Conservation (phyloP, 306 rosid genomes). For the Fragaria nilgerrensis region DNA sequence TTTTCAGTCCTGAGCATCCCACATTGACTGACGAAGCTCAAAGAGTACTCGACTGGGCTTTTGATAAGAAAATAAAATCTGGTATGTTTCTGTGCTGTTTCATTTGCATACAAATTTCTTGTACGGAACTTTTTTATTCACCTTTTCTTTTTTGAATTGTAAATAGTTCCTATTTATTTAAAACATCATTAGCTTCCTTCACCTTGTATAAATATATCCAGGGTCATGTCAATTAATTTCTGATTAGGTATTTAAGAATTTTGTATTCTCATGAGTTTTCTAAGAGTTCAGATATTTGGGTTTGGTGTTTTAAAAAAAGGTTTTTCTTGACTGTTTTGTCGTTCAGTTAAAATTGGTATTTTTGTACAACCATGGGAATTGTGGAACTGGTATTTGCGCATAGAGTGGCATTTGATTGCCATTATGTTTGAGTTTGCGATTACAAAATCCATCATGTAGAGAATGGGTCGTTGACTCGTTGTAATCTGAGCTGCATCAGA, state of each 20-base stretch:
- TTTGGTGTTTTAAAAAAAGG: background rate
- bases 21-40: slow-evolving; percentile 65
- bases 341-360: background rate
- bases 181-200: too few species aligned
- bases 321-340: background rate
- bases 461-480: background rate
- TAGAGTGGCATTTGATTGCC: background rate
- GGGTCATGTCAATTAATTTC: background rate
- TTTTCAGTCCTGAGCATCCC: slow-evolving; percentile 61
- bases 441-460: background rate
- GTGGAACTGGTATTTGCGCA: background rate
- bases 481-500: background rate
- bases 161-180: background rate
- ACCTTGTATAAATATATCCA: background rate
- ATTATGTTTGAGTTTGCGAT: background rate
- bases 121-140: background rate
- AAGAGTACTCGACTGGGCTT: slow-evolving; percentile 72
- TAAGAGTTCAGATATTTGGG: background rate
- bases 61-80: slow-evolving; percentile 53
- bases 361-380: background rate
- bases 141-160: background rate
- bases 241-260: background rate
- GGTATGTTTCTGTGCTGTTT: slow-evolving; percentile 40
- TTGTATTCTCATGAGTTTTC: background rate
- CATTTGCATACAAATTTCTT: slow-evolving; percentile 2